These are phyloP conservation scores for Rhizophagus prolifer DNA, from an alignment of 192 early-diverging fungal species.

Conservation along the genomic window DNA sequence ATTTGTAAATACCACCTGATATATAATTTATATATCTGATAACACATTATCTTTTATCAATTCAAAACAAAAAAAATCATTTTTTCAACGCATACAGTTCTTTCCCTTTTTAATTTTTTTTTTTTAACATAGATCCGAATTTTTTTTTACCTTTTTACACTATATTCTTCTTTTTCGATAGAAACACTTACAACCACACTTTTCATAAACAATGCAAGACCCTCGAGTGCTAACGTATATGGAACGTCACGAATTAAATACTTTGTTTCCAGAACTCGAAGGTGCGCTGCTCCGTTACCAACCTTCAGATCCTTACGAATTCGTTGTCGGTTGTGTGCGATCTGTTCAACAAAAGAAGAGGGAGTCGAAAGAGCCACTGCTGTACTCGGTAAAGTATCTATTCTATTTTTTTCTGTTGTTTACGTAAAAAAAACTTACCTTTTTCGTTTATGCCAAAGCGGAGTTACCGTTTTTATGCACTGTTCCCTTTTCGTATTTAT, in stretches of 20 bases:
- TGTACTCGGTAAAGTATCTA: conserved; percentile 25
- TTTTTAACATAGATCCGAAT: background rate
- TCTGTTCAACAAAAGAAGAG: conserved; percentile 26
- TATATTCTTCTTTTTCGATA: conserved; percentile 1
- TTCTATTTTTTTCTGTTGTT: background rate
- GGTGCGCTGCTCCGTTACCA: conserved; percentile 25
- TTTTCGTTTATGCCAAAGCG: conserved; percentile 1
- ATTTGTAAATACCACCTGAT: background rate
- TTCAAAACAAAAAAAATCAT: background rate
- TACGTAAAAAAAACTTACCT: conserved; percentile 18
- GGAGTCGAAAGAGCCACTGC: conserved; percentile 13
- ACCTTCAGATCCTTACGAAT: conserved; percentile 19
- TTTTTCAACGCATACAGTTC: background rate
- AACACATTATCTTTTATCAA: background rate
- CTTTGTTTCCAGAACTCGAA: conserved; percentile 20
- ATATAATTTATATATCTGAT: background rate
- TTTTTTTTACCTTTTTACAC: background rate
- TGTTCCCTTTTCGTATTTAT: conserved; percentile 18
- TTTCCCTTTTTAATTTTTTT: background rate
- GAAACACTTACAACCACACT: background rate
- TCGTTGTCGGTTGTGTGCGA: conserved; percentile 16
- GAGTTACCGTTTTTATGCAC: conserved; percentile 5
- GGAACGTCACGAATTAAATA: conserved; percentile 20
- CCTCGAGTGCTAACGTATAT: conserved; percentile 4
- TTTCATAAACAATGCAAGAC: conserved; percentile 25